Conservation (phyloP, 139 green algal genomes). For the Pedinophyceae sp. region DNA sequence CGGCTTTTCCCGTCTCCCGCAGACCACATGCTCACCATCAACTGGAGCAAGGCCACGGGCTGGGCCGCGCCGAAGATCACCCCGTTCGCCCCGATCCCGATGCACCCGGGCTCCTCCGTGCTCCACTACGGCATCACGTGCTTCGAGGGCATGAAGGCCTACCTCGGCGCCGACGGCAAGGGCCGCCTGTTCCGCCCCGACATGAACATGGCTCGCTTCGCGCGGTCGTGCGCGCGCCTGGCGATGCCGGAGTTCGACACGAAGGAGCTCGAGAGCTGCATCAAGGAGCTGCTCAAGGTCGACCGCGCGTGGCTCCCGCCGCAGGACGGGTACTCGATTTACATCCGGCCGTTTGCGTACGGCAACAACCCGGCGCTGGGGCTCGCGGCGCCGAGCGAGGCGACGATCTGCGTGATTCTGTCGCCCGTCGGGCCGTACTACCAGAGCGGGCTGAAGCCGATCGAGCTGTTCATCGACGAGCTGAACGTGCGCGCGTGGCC, state of each 20-base stretch:
- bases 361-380: constrained; percentile 29
- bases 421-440: constrained; percentile 70
- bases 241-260: constrained; percentile 32
- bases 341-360: constrained; percentile 59
- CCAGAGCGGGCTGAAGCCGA: constrained; percentile 23
- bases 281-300: constrained; percentile 51
- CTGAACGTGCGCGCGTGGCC: constrained; percentile 46
- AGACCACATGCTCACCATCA: constrained; percentile 54
- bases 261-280: constrained; percentile 52
- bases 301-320: constrained; percentile 50
- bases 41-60: constrained; percentile 29
- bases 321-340: constrained; percentile 51
- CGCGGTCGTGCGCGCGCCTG: constrained; percentile 32
- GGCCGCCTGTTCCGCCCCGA: constrained; percentile 55
- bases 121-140: constrained; percentile 49
- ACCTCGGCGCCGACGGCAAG: constrained; percentile 24
- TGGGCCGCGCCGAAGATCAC: constrained; percentile 43
- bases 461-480: constrained; percentile 56
- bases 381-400: constrained; percentile 24
- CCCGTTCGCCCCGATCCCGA: constrained; percentile 25
- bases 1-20: no score
- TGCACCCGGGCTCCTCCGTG: constrained; percentile 51
- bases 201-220: constrained; percentile 59
- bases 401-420: constrained; percentile 40
- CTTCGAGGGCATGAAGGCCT: constrained; percentile 67